Conservation (phyloP, 2,329 filamentous ascomycete species). For the Sporothrix brunneoviolacea region DNA sequence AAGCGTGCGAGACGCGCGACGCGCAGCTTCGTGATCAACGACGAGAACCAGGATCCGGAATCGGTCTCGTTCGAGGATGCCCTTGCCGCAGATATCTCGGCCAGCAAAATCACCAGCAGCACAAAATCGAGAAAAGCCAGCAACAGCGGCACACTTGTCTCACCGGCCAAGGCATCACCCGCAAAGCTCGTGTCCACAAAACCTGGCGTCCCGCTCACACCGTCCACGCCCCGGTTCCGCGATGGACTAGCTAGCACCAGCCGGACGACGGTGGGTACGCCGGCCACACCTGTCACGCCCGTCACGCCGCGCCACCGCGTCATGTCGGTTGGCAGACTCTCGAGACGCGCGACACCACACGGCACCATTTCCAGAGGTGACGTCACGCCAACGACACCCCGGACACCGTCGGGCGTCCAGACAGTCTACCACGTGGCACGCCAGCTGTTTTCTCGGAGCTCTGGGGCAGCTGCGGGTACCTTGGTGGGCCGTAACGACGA, state of each 20-base stretch:
- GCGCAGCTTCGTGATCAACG: conserved; percentile 43
- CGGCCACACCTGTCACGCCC: conserved; percentile 43
- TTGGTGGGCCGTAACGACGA: conserved; percentile 72
- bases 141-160: not conserved
- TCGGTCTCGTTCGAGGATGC: conserved; percentile 32
- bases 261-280: not conserved
- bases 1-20: conserved; percentile 43
- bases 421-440: conserved; percentile 84
- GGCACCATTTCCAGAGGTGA: not conserved
- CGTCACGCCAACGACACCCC: conserved; percentile 43
- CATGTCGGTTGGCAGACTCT: conserved; percentile 65
- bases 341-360: conserved; percentile 71
- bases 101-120: conserved; percentile 15
- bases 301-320: conserved; percentile 80
- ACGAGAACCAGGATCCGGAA: conserved; percentile 61
- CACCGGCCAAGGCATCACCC: conserved; percentile 8
- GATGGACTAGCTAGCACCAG: conserved; percentile 52
- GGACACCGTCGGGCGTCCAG: conserved; percentile 59
- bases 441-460: conserved; percentile 77
- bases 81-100: conserved; percentile 22
- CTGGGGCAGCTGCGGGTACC: conserved; percentile 63
- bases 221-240: conserved; percentile 69
- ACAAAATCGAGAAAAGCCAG: not conserved
- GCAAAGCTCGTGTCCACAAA: not conserved
- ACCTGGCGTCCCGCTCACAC: conserved; percentile 49